These are phyloP conservation scores for Themeda triandra DNA, from an alignment of 176 grass and related monocot species.

Conservation along the genomic window DNA sequence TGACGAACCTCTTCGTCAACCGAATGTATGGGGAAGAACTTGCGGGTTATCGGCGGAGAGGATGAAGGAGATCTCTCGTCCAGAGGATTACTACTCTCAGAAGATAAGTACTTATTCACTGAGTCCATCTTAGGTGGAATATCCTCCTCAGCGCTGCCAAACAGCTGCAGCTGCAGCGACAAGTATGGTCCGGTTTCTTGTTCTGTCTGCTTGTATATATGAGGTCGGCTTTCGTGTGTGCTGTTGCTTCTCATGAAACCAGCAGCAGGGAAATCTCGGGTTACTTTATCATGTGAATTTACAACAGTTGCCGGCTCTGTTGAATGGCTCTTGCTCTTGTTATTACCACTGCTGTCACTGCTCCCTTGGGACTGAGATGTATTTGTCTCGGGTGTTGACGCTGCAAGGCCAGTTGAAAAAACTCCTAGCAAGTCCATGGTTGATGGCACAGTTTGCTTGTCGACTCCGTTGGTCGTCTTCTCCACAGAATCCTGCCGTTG, in stretches of 20 bases:
- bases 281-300: conserved; percentile 50
- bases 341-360: conserved; percentile 85
- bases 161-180: conserved; percentile 67
- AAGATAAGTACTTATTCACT: conserved; percentile 88
- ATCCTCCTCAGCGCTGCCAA: conserved; percentile 51
- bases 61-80: conserved; percentile 90
- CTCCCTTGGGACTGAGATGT: conserved; percentile 84
- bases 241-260: conserved; percentile 25
- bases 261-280: conserved; percentile 28
- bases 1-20: conserved; percentile 45
- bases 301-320: conserved; percentile 47
- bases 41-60: conserved; percentile 77
- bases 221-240: conserved; percentile 19
- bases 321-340: conserved; percentile 73
- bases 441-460: conserved; percentile 48
- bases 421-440: conserved; percentile 64
- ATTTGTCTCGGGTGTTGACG: conserved; percentile 56
- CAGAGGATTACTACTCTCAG: conserved; percentile 94
- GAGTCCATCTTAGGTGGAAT: conserved; percentile 60
- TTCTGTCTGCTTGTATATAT: conserved; percentile 33
- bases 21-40: conserved; percentile 80
- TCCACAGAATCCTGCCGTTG: conserved; percentile 54
- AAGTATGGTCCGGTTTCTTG: conserved; percentile 36
- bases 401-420: conserved; percentile 60
- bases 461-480: conserved; percentile 22